phyloP scores from a whole-genome alignment of 23 red algal species.

The Gracilariopsis chorda region DNA sequence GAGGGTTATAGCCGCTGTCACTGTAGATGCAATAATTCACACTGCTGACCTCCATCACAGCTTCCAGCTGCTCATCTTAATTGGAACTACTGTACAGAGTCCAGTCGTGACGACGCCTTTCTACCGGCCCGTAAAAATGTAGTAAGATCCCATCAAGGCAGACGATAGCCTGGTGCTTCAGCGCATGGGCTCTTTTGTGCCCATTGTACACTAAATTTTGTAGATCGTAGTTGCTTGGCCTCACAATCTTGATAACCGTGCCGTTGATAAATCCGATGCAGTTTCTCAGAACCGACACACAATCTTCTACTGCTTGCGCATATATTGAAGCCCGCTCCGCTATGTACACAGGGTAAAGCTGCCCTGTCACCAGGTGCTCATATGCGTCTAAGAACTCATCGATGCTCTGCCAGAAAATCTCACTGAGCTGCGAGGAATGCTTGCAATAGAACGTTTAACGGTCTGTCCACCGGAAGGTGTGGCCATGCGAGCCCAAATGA shows the following conservation, averaged over 20 bases:
- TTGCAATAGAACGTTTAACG: neutral
- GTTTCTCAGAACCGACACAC: neutral
- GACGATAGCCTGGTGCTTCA: neutral
- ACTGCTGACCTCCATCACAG: neutral
- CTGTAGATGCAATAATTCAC: neutral
- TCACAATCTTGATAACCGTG: neutral
- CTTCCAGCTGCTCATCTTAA: too few relatives aligned
- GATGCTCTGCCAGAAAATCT: neutral
- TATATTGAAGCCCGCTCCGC: neutral
- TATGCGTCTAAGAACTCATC: neutral
- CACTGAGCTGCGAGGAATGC: neutral
- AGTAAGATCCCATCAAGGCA: neutral
- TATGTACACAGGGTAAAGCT: neutral
- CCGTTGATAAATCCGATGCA: constrained; percentile 39
- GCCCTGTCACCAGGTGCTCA: neutral
- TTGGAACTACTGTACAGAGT: too few relatives aligned
- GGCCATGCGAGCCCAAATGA: neutral
- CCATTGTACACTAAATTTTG: constrained; percentile 1
- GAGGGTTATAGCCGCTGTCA: neutral
- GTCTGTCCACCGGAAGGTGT: neutral
- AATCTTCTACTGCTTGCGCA: neutral
- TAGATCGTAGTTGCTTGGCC: neutral
- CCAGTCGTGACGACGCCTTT: neutral
- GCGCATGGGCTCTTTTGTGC: neutral
- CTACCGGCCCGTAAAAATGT: neutral